Base-by-base conservation (phyloP, 1,284 basidiomycete species). In the Cryptococcus sp. region DNA sequence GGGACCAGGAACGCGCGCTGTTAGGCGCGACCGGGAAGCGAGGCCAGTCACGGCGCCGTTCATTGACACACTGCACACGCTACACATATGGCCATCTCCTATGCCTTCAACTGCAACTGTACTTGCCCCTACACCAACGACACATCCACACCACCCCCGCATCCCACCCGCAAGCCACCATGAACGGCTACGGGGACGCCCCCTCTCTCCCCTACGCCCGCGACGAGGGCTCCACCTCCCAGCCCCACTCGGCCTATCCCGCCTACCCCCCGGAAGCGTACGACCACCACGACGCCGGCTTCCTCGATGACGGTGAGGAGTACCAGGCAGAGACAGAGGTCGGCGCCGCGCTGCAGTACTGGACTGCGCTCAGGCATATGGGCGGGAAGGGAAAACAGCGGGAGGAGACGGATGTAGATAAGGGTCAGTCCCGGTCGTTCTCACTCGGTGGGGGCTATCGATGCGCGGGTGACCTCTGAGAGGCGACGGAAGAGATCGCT, bases 361-460 rank as follows among this genome's bases (percentile, higher is more conserved):
- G 75, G 75, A 70, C 75, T 12, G 68, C 72, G 12, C 72, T 72
- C 52, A 61, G 75, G 44, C 75, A 78, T 66, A 60, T 67, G 59
- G 64, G 58, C n/a, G 66, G 65, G n/a, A 66, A 65, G 49, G 66
- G 66, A 46, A 69, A 70, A 42, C 56, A 59, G 11, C 63, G 64
- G 49, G 64, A 64, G 4, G 73, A 73, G 21, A 69, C 72, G 20
- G 66, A 74, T 51, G 21, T 21, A 15, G 56, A 52, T 50, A 62
- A 62, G 21, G 62, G 71, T 71, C 53, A 57, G 68, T 66, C 13
- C 24, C 18, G 45, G 24, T 13, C 23, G 3, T 35, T 35, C 23
- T 43, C 9, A 42, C 13, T 4, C 21, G 21, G 36, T 12, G 16
- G 36, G 12, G 9, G 18, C 35, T 35, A 36, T 38, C 33, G 48